A percentile compares a stretch with the other conserved stretches of the same genome.
Evolutionary conservation across 352 stramenopile genomes (phyloP).

Genomic region (Phytophthora multivora): DNA sequence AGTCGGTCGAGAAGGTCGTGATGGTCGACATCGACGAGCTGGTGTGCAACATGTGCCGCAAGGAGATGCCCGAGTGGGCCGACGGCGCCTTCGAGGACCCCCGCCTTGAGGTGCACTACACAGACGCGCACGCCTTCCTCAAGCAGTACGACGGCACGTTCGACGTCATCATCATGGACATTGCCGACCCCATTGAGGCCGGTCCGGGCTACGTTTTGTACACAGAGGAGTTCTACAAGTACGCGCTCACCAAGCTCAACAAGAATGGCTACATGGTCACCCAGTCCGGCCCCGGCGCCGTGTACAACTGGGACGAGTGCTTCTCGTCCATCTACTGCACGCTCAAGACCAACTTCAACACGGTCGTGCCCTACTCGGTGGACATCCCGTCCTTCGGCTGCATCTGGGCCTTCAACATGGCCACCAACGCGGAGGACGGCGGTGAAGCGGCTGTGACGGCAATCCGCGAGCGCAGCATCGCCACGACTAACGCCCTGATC

Average conservation of each 20-base stretch:
- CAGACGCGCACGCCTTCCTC: slow-evolving; percentile 91
- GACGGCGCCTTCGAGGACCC: slow-evolving; percentile 90
- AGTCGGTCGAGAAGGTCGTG: slow-evolving; percentile 93
- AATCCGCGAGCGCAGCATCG: slow-evolving; percentile 59
- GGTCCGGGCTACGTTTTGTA: slow-evolving; percentile 91
- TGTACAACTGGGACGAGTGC: slow-evolving; percentile 92
- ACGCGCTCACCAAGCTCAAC: slow-evolving; percentile 83
- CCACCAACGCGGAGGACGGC: slow-evolving; percentile 65
- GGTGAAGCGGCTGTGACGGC: slow-evolving; percentile 53
- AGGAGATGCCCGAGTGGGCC: slow-evolving; percentile 94
- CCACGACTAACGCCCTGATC: slow-evolving; percentile 72
- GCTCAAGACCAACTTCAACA: slow-evolving; percentile 90
- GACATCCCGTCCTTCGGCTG: slow-evolving; percentile 94
- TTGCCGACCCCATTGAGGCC: slow-evolving; percentile 93
- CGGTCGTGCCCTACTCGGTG: slow-evolving; percentile 91
- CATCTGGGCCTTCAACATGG: slow-evolving; percentile 95
- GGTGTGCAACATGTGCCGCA: slow-evolving; percentile 93
- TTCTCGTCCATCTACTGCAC: slow-evolving; percentile 96
- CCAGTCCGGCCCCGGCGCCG: slow-evolving; percentile 89
- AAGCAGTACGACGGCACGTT: slow-evolving; percentile 82
- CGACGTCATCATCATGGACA: slow-evolving; percentile 98
- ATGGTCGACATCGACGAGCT: slow-evolving; percentile 97
- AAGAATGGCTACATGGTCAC: slow-evolving; percentile 92
- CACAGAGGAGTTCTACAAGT: slow-evolving; percentile 93
- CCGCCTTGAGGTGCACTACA: slow-evolving; percentile 91